Evolutionary conservation across 2,329 filamentous ascomycete species (phyloP), one percentile per base, ranked within the genome.

Genomic region (Ceratocystis cacaofunesta): DNA sequence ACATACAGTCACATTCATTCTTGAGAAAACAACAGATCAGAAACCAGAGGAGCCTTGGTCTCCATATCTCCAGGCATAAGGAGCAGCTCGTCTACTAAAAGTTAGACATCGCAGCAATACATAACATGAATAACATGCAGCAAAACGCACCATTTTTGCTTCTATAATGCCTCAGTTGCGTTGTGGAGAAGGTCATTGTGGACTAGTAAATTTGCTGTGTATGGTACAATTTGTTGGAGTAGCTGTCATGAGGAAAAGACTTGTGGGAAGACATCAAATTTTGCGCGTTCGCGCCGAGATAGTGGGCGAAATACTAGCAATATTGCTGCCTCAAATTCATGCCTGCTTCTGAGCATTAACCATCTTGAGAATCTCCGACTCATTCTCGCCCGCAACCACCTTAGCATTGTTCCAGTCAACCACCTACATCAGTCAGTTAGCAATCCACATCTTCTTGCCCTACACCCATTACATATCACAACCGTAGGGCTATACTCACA

Each of bases 341-440:
- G 17, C 19, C 52, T 67, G 65, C 10, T 67, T 58, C 65, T 84
- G 74, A 66, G 82, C 78, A 67, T 85, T 82, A 63, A 96, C 76
- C 75, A 96, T 80, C 76, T 88, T 90, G 72, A 96, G 76, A 68
- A 97, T 96, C 77, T 92, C 88, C 17, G 90, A 95, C 78, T 96
- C 87, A 69, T 88, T 86, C 62, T 89, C 89, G 22, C 90, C 89
- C 30, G 84, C 78, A 77, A 88, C 79, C 60, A 86, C 92, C 74
- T 85, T 88, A 69, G 92, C 94, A 74, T 92, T 92, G 73, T 88
- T 90, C 94, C 94, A 97, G 74, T 97, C 92, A 63, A 97, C 92
- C 67, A 87, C 77, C 82, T 80, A 69, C 32, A 44, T 25, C 48
- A 43, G 3, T 48, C 17, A 68, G 68, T 67, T 48, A 63, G 58